These are phyloP conservation scores for Kappamyces sp. DNA, from an alignment of 192 early-diverging fungal species.

Conservation along the genomic window DNA sequence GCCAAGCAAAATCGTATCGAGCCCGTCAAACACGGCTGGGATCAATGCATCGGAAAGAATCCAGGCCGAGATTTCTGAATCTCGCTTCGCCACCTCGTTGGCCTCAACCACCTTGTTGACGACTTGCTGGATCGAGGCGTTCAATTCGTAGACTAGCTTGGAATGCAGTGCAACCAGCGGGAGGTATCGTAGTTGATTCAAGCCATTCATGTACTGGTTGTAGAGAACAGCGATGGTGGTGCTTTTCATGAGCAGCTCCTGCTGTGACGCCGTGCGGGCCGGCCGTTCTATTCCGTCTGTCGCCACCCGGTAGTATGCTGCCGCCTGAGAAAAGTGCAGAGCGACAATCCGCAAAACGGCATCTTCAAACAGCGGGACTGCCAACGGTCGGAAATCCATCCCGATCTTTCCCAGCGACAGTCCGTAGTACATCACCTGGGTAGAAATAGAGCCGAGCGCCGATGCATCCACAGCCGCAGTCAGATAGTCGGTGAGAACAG, in stretches of 20 bases:
- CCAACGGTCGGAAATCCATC: conserved; percentile 63
- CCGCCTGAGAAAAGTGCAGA: neutral
- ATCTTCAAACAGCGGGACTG: conserved; percentile 56
- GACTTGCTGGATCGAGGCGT: neutral
- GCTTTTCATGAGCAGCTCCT: conserved; percentile 13
- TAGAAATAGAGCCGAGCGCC: conserved; percentile 53
- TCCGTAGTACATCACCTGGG: conserved; percentile 78
- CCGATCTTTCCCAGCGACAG: conserved; percentile 74
- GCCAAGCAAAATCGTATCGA: conserved; percentile 6
- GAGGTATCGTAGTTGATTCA: conserved; percentile 12
- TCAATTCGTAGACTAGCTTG: neutral
- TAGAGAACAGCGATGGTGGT: neutral
- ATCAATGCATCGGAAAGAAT: conserved; percentile 5
- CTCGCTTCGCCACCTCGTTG: neutral
- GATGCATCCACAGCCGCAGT: conserved; percentile 12
- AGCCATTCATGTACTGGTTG: conserved; percentile 10
- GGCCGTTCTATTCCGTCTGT: conserved; percentile 6
- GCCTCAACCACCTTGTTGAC: neutral
- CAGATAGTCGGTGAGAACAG: conserved; percentile 6
- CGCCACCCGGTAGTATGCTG: neutral
- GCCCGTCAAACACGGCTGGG: neutral
- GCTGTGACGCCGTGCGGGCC: neutral
- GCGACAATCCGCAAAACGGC: conserved; percentile 49
- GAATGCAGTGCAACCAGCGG: conserved; percentile 2
- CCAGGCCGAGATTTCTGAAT: conserved; percentile 10